phyloP scores from a whole-genome alignment of 1,284 basidiomycete genomes.

The Malassezia furfur region DNA sequence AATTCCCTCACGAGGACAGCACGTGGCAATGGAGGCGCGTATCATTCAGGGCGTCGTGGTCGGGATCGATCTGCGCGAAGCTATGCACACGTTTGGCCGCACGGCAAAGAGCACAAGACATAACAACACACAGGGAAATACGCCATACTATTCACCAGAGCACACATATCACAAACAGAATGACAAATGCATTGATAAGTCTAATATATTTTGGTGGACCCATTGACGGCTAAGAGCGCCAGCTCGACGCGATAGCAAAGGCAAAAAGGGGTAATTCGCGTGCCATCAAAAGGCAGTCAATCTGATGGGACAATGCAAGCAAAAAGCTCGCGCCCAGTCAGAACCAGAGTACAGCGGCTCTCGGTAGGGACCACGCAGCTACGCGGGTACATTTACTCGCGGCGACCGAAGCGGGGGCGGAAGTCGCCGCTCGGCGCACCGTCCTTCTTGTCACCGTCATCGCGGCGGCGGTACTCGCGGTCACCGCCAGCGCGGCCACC shows the following conservation, averaged over 20 bases:
- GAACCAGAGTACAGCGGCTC: background rate
- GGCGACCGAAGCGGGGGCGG: conserved; percentile 45
- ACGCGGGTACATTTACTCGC: conserved; percentile 26
- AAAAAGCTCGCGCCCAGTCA: background rate
- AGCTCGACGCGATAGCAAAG: conserved; percentile 17
- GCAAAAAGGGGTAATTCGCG: conserved; percentile 7
- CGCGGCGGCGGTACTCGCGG: conserved; percentile 46
- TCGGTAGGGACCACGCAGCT: background rate
- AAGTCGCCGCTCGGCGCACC: conserved; percentile 42
- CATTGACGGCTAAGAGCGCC: conserved; percentile 19
- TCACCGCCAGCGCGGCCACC: conserved; percentile 43
- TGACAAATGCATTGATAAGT: background rate
- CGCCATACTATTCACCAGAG: background rate
- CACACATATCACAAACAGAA: background rate
- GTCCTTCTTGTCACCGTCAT: conserved; percentile 44
- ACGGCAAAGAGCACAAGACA: too few relatives aligned
- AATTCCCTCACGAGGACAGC: too few relatives aligned
- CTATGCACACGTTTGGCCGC: too few relatives aligned
- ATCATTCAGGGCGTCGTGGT: too few relatives aligned
- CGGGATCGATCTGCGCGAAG: too few relatives aligned
- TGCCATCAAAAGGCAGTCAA: conserved; percentile 11
- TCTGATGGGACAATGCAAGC: background rate
- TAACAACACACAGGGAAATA: too few relatives aligned
- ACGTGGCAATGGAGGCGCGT: too few relatives aligned
- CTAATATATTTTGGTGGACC: conserved; percentile 15